A percentile compares a stretch with the other conserved stretches of the same genome.
Evolutionary conservation across 2,329 filamentous ascomycete species (phyloP).

Genomic region (Fusarium sp.): DNA sequence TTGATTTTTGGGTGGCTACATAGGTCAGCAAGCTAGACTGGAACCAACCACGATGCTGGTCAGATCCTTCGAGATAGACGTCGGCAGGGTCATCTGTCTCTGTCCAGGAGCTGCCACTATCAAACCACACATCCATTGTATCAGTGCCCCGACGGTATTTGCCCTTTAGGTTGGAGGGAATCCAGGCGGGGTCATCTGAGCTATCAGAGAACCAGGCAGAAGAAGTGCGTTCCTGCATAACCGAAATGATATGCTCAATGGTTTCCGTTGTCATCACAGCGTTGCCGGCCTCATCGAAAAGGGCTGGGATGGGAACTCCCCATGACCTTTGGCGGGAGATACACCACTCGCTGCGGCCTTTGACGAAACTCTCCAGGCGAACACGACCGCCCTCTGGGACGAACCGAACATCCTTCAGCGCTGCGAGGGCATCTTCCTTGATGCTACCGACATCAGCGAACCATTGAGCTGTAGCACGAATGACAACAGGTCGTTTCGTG

Average conservation of each 20-base stretch:
- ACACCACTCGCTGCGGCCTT: conserved; percentile 94
- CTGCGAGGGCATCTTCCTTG: conserved; percentile 77
- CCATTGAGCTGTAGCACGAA: conserved; percentile 96
- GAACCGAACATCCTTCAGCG: conserved; percentile 80
- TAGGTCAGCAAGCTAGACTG: conserved; percentile 94
- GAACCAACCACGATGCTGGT: conserved; percentile 98
- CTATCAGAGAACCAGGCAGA: conserved; percentile 95
- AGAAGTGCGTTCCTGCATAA: conserved; percentile 82
- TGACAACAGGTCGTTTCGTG: conserved; percentile 91
- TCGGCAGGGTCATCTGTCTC: conserved; percentile 74
- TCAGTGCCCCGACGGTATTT: conserved; percentile 83
- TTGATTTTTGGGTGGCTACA: conserved; percentile 71
- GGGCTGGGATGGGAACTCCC: conserved; percentile 94
- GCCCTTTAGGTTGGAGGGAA: conserved; percentile 72
- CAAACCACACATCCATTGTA: conserved; percentile 99
- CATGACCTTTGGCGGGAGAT: conserved; percentile 96
- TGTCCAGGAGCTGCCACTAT: conserved; percentile 95
- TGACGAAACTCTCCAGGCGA: conserved; percentile 86
- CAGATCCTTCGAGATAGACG: conserved; percentile 92
- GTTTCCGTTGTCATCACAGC: conserved; percentile 84
- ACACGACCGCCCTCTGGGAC: conserved; percentile 80
- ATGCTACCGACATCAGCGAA: conserved; percentile 92
- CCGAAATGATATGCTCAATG: conserved; percentile 85
- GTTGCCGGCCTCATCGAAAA: conserved; percentile 80
- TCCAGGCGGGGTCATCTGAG: conserved; percentile 81